phyloP scores from a whole-genome alignment of 2,329 filamentous ascomycete genomes.

The Scytalidium sp. region DNA sequence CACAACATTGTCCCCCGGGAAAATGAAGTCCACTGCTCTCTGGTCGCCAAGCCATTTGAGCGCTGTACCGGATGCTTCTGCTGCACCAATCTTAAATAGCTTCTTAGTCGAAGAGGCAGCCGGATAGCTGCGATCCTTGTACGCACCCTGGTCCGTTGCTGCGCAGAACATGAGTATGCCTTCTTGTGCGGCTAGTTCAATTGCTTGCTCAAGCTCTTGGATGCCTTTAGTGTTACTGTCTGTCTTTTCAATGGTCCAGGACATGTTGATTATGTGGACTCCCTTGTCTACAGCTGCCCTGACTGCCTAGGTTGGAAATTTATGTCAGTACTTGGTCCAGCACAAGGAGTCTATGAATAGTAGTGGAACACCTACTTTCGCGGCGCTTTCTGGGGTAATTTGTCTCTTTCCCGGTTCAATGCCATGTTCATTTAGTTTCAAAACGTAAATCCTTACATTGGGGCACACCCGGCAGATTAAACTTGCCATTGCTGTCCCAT shows the following conservation, averaged over 20 bases:
- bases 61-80: constrained; percentile 15
- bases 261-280: constrained; percentile 36
- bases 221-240: constrained; percentile 10
- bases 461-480: constrained; percentile 26
- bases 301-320: constrained; percentile 24
- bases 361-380: constrained; percentile 16
- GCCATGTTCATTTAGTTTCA: constrained; percentile 17
- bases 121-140: constrained; percentile 12
- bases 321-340: neutral
- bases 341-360: neutral
- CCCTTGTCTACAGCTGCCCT: constrained; percentile 23
- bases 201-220: constrained; percentile 23
- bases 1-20: constrained; percentile 16
- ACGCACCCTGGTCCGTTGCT: constrained; percentile 27
- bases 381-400: constrained; percentile 24
- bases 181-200: constrained; percentile 22
- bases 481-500: constrained; percentile 29
- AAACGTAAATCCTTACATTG: constrained; percentile 16
- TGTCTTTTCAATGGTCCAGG: constrained; percentile 29
- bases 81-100: constrained; percentile 20
- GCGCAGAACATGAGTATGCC: constrained; percentile 38
- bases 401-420: constrained; percentile 6
- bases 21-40: constrained; percentile 25
- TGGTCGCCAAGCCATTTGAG: constrained; percentile 18
- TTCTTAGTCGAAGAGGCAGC: constrained; percentile 20